A percentile compares a stretch with the other conserved stretches of the same genome.
These are phyloP conservation scores for Linum tenue DNA, from an alignment of 345 rosid species.

Conservation along the genomic window DNA sequence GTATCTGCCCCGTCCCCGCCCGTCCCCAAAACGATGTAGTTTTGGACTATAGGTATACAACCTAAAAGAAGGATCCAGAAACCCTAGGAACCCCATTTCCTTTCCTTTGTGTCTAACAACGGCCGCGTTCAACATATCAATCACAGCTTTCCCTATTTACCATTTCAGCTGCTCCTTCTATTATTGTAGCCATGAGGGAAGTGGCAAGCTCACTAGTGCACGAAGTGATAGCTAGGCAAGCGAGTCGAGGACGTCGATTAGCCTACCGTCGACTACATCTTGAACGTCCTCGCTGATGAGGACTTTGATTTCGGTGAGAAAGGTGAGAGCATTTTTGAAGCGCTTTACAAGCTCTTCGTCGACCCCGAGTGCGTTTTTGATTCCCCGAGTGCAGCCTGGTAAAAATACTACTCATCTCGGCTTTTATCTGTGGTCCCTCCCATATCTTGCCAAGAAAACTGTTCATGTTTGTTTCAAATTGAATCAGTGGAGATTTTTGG, in stretches of 20 bases:
- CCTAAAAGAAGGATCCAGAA: no score
- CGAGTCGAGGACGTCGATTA: conserved; percentile 71
- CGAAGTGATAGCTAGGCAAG: conserved; percentile 75
- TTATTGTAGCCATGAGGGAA: conserved; percentile 47
- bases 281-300: conserved; percentile 94
- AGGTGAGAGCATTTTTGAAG: conserved; percentile 83
- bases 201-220: conserved; percentile 85
- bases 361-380: conserved; percentile 81
- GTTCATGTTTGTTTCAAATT: background rate
- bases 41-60: no score
- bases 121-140: background rate
- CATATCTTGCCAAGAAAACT: background rate
- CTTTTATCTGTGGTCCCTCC: background rate
- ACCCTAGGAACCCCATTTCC: no score
- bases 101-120: no score
- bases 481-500: background rate
- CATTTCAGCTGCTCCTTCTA: background rate
- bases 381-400: conserved; percentile 72
- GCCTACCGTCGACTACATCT: conserved; percentile 86
- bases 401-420: background rate
- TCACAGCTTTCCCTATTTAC: no score
- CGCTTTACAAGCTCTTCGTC: conserved; percentile 86
- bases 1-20: no score
- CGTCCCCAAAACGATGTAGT: no score
- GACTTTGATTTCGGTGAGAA: conserved; percentile 93